Conservation (phyloP, 257 asterid genomes). For the Lycium ferocissimum region DNA sequence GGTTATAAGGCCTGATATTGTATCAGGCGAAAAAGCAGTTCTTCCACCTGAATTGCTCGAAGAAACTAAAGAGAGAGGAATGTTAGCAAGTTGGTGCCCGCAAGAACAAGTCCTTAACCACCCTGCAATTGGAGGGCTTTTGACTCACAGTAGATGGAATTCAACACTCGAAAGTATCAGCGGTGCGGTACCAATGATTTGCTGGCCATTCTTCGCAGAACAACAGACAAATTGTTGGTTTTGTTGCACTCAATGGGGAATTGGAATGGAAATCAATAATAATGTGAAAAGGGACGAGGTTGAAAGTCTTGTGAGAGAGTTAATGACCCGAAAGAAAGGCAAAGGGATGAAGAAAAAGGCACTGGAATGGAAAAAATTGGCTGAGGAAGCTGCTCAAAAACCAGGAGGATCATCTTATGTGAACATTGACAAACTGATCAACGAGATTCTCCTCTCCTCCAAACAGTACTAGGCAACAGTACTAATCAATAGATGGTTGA, state of each 20-base stretch:
- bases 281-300: conserved; percentile 34
- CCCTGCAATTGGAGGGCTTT: conserved; percentile 32
- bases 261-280: conserved; percentile 35
- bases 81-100: conserved; percentile 35
- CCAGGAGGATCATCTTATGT: conserved; percentile 22
- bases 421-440: conserved; percentile 24
- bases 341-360: conserved; percentile 30
- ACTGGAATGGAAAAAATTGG: conserved; percentile 34
- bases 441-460: not conserved
- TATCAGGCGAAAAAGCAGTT: conserved; percentile 30
- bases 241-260: conserved; percentile 29
- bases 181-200: conserved; percentile 38
- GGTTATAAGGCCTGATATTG: conserved; percentile 36
- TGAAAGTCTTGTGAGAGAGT: conserved; percentile 34
- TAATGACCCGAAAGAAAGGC: conserved; percentile 30
- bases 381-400: conserved; percentile 17
- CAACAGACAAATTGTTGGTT: conserved; percentile 33
- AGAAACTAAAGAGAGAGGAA: conserved; percentile 34
- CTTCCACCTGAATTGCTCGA: conserved; percentile 31
- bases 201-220: conserved; percentile 41
- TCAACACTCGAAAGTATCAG: conserved; percentile 34
- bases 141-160: conserved; percentile 39
- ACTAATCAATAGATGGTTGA: no score
- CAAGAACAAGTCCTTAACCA: conserved; percentile 37
- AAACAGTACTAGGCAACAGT: no score